phyloP scores from a whole-genome alignment of 2,329 filamentous ascomycete genomes.

The Chalara sp. region DNA sequence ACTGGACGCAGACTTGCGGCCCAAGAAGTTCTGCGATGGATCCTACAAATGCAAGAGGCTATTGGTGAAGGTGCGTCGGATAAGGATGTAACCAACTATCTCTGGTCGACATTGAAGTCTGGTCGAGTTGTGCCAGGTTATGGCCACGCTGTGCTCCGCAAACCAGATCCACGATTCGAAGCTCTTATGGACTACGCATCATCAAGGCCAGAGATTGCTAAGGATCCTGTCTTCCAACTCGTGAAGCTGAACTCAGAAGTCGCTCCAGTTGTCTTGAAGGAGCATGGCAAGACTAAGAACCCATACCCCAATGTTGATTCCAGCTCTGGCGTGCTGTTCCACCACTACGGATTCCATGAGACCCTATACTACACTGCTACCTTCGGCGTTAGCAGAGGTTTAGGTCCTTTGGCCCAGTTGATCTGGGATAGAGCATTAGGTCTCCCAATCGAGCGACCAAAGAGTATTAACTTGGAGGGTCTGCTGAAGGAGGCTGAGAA shows the following conservation, averaged over 20 bases:
- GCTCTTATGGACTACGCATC: conserved; percentile 94
- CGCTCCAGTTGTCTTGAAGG: conserved; percentile 80
- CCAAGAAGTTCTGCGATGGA: conserved; percentile 95
- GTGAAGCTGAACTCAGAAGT: conserved; percentile 91
- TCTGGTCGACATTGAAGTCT: conserved; percentile 89
- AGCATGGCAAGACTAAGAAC: conserved; percentile 98
- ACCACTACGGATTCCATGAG: conserved; percentile 97
- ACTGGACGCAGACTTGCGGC: conserved; percentile 62
- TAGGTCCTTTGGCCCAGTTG: conserved; percentile 88
- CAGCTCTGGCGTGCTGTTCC: conserved; percentile 87
- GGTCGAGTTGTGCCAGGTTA: conserved; percentile 90
- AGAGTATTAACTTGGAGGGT: conserved; percentile 91
- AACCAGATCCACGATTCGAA: conserved; percentile 94
- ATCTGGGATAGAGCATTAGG: conserved; percentile 95
- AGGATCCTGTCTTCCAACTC: conserved; percentile 86
- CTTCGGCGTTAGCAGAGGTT: conserved; percentile 60
- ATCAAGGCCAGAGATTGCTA: conserved; percentile 74
- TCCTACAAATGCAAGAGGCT: conserved; percentile 86
- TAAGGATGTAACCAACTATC: conserved; percentile 77
- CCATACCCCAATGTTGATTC: conserved; percentile 97
- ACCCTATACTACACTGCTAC: conserved; percentile 87
- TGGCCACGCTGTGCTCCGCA: conserved; percentile 90
- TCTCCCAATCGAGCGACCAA: conserved; percentile 92
- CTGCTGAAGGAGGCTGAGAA: conserved; percentile 61
- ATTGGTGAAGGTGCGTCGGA: conserved; percentile 75